Base-by-base conservation (phyloP, 2,329 filamentous ascomycete genomes). In the Fusarium luffae region DNA sequence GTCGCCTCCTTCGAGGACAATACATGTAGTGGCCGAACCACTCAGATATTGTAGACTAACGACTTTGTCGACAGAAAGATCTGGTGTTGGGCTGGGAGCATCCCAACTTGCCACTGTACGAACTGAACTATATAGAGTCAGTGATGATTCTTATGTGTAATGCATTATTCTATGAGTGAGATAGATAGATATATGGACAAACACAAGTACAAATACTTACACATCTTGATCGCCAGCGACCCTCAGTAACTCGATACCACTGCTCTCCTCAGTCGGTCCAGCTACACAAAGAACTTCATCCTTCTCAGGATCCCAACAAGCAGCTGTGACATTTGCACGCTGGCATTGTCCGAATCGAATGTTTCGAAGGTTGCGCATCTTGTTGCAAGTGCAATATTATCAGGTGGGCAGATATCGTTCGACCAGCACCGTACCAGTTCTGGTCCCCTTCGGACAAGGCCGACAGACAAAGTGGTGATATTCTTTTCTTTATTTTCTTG, bases 1-100 rank as follows among this genome's bases (percentile, higher is more conserved):
- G 80, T 99, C 95, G 66, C 96, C 96, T 50, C 94, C 94, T 74
- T 93, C 92, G 27, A 99, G 84, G 59, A 98, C 89, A 28, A 99
- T 82, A 78, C 93, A 97, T 77, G 91, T 90, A 54, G 90, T 92
- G 55, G 88, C 83, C 27, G 87, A 92, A 77, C 97, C 95, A 43
- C 90, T 88, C 77, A 98, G 95, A 81, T 96, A 91, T 79, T 98
- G 94, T 59, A 98, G 82, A 75, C 86, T 90, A 57, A 97, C 80
- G 63, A 98, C 86, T 69, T 86, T 86, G 81, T 99, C 96, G 75
- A 89, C 89, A 54, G 84, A 79, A 70, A 97, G 82, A 75, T 94
- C 90, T 63, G 93, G 93, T 63, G 89, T 88, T 55, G 93, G 92
- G 76, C 90, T 93, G 58, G 90, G 91, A 19, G 93, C 92, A 82